Percentiles rank a stretch among this genome's conserved stretches.
Conservation (phyloP, 2,329 filamentous ascomycete genomes). For the Ophiosphaerella herpotricha region DNA sequence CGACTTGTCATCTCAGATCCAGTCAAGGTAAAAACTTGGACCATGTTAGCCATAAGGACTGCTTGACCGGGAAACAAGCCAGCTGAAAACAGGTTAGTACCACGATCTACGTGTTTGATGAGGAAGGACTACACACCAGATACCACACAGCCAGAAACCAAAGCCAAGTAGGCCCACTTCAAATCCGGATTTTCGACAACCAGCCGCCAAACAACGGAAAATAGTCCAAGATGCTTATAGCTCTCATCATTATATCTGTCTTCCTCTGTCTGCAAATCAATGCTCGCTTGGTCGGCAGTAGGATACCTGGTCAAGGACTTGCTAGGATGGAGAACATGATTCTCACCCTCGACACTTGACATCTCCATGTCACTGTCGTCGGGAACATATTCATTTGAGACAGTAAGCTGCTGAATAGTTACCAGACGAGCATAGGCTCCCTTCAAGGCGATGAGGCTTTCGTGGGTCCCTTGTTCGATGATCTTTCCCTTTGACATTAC, state of each 20-base stretch:
- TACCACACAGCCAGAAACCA: slow-evolving; percentile 3
- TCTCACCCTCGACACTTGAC: not conserved
- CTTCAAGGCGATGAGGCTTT: slow-evolving; percentile 70
- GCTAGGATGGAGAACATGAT: not conserved
- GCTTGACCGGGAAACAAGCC: slow-evolving; percentile 15
- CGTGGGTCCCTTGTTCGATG: slow-evolving; percentile 87
- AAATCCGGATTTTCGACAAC: slow-evolving; percentile 6
- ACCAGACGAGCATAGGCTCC: slow-evolving; percentile 68
- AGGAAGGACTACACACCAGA: not conserved
- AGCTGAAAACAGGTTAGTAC: not conserved
- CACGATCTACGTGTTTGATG: no score
- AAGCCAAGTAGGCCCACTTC: slow-evolving; percentile 9
- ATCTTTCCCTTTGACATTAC: slow-evolving; percentile 83
- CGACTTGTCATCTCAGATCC: slow-evolving; percentile 10
- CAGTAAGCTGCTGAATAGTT: slow-evolving; percentile 10
- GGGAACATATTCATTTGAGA: slow-evolving; percentile 23
- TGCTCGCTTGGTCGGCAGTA: slow-evolving; percentile 1
- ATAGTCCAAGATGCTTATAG: slow-evolving; percentile 4
- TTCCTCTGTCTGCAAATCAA: not conserved
- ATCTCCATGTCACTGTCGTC: not conserved
- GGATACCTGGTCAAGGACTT: slow-evolving; percentile 1
- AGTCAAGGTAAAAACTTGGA: slow-evolving; percentile 20
- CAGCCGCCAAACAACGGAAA: slow-evolving; percentile 8
- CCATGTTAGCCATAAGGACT: slow-evolving; percentile 18
- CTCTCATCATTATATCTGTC: slow-evolving; percentile 5